These are phyloP conservation scores for Paracorniculantispora psalliotae DNA, from an alignment of 2,329 filamentous ascomycete genomes.

Conservation along the genomic window DNA sequence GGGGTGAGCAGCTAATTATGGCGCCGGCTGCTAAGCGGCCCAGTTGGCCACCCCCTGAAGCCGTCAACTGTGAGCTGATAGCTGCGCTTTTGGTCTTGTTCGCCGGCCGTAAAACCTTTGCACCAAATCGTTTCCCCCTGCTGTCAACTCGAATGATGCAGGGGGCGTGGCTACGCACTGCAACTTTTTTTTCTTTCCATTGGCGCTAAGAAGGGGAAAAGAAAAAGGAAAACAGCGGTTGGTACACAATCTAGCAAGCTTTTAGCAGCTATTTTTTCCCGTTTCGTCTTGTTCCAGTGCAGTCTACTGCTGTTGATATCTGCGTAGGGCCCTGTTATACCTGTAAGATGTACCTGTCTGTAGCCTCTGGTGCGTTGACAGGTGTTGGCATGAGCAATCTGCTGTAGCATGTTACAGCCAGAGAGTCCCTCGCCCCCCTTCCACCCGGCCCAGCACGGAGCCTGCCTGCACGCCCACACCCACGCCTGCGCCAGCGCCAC, in stretches of 20 bases:
- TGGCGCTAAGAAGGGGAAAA: neutral
- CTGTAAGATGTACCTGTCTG: too few relatives aligned
- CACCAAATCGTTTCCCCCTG: neutral
- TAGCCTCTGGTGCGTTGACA: neutral
- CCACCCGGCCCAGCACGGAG: too few relatives aligned
- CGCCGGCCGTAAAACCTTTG: slow-evolving; percentile 10
- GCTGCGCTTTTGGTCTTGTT: slow-evolving; percentile 12
- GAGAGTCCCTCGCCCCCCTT: neutral
- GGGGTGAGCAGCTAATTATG: neutral
- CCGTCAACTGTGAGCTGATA: neutral
- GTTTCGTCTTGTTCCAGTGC: neutral
- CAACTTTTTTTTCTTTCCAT: neutral
- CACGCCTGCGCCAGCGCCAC: neutral
- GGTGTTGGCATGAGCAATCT: neutral
- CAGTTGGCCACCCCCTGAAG: neutral
- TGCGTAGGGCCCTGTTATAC: neutral
- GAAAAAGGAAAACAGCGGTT: too few relatives aligned
- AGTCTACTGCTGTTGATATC: neutral
- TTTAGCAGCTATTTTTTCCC: neutral
- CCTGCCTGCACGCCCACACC: too few relatives aligned
- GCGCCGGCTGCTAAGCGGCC: neutral
- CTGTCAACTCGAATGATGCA: neutral
- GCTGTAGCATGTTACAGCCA: neutral
- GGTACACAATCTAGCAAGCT: too few relatives aligned
- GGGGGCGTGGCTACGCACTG: neutral